phyloP scores from a whole-genome alignment of 108 stramenopile species.

The Skeletonema menzelii region DNA sequence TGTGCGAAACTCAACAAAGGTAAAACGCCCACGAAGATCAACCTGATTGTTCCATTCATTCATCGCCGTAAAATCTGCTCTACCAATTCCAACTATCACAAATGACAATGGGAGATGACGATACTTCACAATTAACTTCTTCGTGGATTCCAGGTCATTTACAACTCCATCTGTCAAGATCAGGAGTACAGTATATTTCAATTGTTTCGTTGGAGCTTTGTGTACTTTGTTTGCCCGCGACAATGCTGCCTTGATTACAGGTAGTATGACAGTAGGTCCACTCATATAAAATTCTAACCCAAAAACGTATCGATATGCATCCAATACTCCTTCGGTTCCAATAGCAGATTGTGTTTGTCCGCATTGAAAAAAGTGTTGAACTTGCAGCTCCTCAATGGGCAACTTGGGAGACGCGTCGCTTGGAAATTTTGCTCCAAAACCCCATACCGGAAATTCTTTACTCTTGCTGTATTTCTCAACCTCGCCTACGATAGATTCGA shows the following conservation, averaged over 20 bases:
- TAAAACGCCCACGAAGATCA: slow-evolving; percentile 34
- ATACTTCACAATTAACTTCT: slow-evolving; percentile 45
- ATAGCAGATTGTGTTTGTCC: slow-evolving; percentile 41
- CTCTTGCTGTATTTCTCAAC: slow-evolving; percentile 61
- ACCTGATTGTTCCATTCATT: slow-evolving; percentile 16
- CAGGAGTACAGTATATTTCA: slow-evolving; percentile 66
- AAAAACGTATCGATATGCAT: slow-evolving; percentile 67
- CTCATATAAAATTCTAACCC: slow-evolving; percentile 55
- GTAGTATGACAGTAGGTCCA: slow-evolving; percentile 62
- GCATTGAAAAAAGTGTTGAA: slow-evolving; percentile 56
- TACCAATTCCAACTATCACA: slow-evolving; percentile 81
- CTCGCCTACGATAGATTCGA: slow-evolving; percentile 67
- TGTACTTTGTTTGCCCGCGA: slow-evolving; percentile 53
- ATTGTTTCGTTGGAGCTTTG: slow-evolving; percentile 12
- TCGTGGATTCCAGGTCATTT: slow-evolving; percentile 71
- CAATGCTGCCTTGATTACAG: slow-evolving; percentile 62
- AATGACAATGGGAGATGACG: slow-evolving; percentile 74
- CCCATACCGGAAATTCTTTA: slow-evolving; percentile 77
- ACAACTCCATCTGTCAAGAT: slow-evolving; percentile 90
- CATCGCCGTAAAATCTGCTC: slow-evolving; percentile 40
- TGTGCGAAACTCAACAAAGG: slow-evolving; percentile 53
- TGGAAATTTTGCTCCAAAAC: slow-evolving; percentile 84
- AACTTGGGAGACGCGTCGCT: too few species aligned
- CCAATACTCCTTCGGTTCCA: slow-evolving; percentile 69
- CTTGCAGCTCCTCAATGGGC: neutral